Percentiles rank a stretch among this genome's conserved stretches.
These are phyloP conservation scores for Dacryopinax primogenitus DNA, from an alignment of 768 basidiomycete genomes.

Conservation along the genomic window DNA sequence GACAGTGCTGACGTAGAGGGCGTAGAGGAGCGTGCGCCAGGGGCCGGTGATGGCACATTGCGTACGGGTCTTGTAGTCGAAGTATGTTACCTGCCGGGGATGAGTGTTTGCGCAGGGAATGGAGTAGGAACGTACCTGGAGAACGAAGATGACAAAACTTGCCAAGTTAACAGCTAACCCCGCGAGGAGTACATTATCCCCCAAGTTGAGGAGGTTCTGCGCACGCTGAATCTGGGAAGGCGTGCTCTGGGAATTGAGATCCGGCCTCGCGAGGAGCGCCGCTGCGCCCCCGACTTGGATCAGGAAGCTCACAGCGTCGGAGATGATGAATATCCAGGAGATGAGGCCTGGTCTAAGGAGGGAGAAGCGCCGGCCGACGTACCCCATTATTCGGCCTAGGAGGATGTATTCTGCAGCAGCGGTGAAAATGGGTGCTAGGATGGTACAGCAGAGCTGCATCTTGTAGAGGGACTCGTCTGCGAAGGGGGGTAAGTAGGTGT, in stretches of 20 bases:
- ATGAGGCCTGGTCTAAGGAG: constrained; percentile 37
- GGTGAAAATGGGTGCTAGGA: constrained; percentile 1
- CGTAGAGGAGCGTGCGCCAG: background rate
- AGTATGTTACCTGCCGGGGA: background rate
- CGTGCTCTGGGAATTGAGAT: background rate
- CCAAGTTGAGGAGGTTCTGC: background rate
- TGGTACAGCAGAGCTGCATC: background rate
- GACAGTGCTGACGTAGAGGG: background rate
- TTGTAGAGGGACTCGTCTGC: background rate
- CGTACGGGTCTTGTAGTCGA: constrained; percentile 6
- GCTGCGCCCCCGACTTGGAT: constrained; percentile 36
- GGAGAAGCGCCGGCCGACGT: constrained; percentile 38
- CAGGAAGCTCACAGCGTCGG: constrained; percentile 53
- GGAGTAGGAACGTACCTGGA: no score
- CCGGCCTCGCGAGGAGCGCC: background rate
- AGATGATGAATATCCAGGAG: constrained; percentile 46
- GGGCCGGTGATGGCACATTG: background rate
- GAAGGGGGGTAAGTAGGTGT: background rate
- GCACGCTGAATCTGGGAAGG: background rate
- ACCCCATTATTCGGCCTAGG: constrained; percentile 45
- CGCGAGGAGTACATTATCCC: background rate
- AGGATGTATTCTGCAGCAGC: constrained; percentile 43
- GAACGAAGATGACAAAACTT: background rate
- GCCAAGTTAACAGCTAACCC: background rate
- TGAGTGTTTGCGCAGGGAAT: no score